phyloP scores from a whole-genome alignment of 768 basidiomycete genomes.

The Lactifluus volemus region DNA sequence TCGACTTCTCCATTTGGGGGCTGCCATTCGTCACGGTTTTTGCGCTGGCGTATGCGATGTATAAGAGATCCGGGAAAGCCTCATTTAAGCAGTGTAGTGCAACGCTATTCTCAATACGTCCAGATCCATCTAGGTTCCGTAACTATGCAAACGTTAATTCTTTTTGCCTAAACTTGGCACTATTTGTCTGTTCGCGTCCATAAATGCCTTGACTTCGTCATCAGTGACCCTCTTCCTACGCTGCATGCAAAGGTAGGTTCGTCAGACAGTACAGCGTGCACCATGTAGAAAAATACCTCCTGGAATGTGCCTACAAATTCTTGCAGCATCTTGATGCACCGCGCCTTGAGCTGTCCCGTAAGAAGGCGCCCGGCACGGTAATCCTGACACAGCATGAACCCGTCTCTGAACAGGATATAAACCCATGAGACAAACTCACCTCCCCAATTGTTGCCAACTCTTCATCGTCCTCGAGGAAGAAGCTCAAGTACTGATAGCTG shows the following conservation, averaged over 20 bases:
- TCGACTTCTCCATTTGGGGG: background rate
- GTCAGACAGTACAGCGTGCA: constrained; percentile 3
- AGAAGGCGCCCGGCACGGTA: constrained; percentile 83
- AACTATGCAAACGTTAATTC: background rate
- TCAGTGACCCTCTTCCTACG: constrained; percentile 75
- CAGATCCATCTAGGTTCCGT: background rate
- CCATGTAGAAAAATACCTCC: constrained; percentile 36
- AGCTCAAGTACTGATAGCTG: constrained; percentile 87
- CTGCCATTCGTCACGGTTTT: background rate
- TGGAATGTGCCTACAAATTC: constrained; percentile 82
- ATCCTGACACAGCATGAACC: constrained; percentile 44
- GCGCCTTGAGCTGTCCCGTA: constrained; percentile 86
- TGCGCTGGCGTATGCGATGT: background rate
- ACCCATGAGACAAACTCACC: constrained; percentile 35
- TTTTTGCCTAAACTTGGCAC: constrained; percentile 42
- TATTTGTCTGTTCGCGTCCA: constrained; percentile 76
- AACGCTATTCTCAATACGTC: background rate
- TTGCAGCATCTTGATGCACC: constrained; percentile 77
- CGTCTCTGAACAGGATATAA: background rate
- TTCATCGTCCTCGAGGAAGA: constrained; percentile 95
- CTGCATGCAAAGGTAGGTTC: constrained; percentile 32
- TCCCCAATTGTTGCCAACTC: constrained; percentile 68
- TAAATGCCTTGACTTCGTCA: constrained; percentile 63
- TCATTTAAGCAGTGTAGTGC: background rate
- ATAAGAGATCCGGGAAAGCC: background rate